Evolutionary conservation across 1,284 basidiomycete genomes (phyloP).

Genomic region (Cerioporus squamosus): DNA sequence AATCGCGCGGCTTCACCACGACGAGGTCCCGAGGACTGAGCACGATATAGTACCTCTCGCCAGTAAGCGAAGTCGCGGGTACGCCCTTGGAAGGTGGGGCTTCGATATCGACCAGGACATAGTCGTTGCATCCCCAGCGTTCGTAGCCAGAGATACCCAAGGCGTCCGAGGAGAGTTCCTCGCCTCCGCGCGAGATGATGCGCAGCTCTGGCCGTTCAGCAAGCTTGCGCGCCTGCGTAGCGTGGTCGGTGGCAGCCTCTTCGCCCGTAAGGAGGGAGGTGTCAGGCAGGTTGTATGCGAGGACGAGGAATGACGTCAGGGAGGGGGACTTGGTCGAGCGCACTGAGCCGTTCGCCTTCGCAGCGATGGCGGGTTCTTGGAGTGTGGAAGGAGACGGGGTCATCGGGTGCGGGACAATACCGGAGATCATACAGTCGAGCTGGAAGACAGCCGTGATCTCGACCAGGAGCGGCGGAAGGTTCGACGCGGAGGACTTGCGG

Average conservation of each 20-base stretch:
- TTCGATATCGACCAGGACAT: slow-evolving; percentile 63
- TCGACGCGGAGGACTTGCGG: slow-evolving; percentile 46
- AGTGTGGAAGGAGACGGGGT: slow-evolving; percentile 33
- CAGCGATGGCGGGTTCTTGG: slow-evolving; percentile 14
- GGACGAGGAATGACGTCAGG: slow-evolving; percentile 78
- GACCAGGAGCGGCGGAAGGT: slow-evolving; percentile 62
- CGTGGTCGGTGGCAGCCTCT: slow-evolving; percentile 74
- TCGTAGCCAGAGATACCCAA: slow-evolving; percentile 82
- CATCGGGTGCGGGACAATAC: slow-evolving; percentile 81
- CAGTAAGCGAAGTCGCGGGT: slow-evolving; percentile 30
- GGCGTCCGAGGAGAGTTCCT: slow-evolving; percentile 89
- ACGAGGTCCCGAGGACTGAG: slow-evolving; percentile 88
- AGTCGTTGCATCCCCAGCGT: slow-evolving; percentile 93
- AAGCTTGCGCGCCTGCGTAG: slow-evolving; percentile 76
- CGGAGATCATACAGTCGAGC: slow-evolving; percentile 95
- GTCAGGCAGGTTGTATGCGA: slow-evolving; percentile 83
- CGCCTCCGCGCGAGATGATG: slow-evolving; percentile 87
- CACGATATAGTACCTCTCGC: slow-evolving; percentile 72
- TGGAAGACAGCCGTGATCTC: slow-evolving; percentile 94
- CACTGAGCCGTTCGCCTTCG: slow-evolving; percentile 26
- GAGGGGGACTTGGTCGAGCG: slow-evolving; percentile 32
- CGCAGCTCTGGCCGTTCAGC: slow-evolving; percentile 92
- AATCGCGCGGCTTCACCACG: slow-evolving; percentile 84
- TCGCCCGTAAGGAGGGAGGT: slow-evolving; percentile 55
- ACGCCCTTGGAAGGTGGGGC: slow-evolving; percentile 10